These are phyloP conservation scores for Rubroshorea leprosula DNA, from an alignment of 345 rosid species.

Conservation along the genomic window DNA sequence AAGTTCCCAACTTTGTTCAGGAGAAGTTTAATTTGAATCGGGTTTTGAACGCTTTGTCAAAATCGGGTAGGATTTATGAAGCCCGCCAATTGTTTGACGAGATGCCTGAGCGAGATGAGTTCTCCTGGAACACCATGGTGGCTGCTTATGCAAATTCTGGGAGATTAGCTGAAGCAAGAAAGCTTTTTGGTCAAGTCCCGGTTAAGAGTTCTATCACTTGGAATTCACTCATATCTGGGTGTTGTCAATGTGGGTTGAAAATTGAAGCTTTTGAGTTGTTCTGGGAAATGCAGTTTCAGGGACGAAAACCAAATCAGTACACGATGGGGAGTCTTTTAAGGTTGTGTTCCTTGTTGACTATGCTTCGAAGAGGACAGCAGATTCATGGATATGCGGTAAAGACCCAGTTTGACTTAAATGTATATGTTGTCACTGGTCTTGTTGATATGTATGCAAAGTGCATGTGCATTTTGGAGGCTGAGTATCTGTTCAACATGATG, in stretches of 20 bases:
- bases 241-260: conserved; percentile 39
- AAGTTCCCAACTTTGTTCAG: conserved; percentile 12
- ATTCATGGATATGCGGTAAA: conserved; percentile 63
- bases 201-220: conserved; percentile 60
- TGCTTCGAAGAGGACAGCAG: conserved; percentile 56
- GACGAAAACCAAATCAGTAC: conserved; percentile 47
- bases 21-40: conserved; percentile 42
- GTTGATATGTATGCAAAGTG: conserved; percentile 80
- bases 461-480: conserved; percentile 63
- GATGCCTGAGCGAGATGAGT: conserved; percentile 61
- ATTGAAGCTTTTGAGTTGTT: conserved; percentile 57
- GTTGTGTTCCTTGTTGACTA: conserved; percentile 41
- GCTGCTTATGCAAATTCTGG: conserved; percentile 69
- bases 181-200: conserved; percentile 44
- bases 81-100: conserved; percentile 70
- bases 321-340: conserved; percentile 67
- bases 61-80: conserved; percentile 48
- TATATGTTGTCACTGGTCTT: conserved; percentile 65
- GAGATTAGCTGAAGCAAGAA: conserved; percentile 48
- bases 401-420: conserved; percentile 44
- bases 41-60: conserved; percentile 35
- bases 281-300: conserved; percentile 64
- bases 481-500: conserved; percentile 42
- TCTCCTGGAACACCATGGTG: conserved; percentile 82
- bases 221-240: conserved; percentile 81